Evolutionary conservation across 768 basidiomycete genomes (phyloP).

Genomic region (Pisolithus orientalis): DNA sequence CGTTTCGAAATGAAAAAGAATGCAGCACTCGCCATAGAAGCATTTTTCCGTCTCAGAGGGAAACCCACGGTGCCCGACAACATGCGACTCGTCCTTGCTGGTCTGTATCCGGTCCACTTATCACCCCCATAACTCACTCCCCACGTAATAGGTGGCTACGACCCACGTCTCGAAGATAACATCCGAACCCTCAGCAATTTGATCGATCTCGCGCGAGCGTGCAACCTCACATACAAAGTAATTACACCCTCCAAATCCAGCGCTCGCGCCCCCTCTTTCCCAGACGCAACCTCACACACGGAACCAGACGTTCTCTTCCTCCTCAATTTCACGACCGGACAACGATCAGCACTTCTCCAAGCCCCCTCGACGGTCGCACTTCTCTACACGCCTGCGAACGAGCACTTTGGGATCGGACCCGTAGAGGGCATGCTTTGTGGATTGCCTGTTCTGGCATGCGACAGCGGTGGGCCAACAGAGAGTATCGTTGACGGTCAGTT

Average conservation of each 20-base stretch:
- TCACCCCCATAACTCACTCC: not conserved
- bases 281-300: conserved; percentile 24
- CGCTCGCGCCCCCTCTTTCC: conserved; percentile 34
- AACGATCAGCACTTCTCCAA: conserved; percentile 76
- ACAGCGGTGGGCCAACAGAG: conserved; percentile 88
- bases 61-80: conserved; percentile 20
- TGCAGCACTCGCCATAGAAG: conserved; percentile 66
- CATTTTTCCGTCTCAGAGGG: conserved; percentile 58
- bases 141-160: conserved; percentile 68
- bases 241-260: conserved; percentile 42
- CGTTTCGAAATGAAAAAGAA: conserved; percentile 98
- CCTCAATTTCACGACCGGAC: conserved; percentile 83
- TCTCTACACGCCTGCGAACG: conserved; percentile 90
- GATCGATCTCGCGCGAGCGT: conserved; percentile 48
- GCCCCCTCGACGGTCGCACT: conserved; percentile 62
- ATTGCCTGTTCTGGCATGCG: conserved; percentile 81
- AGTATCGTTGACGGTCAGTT: conserved; percentile 49
- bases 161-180: conserved; percentile 83
- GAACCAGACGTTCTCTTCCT: conserved; percentile 73
- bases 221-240: conserved; percentile 54
- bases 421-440: conserved; percentile 93
- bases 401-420: conserved; percentile 97
- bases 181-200: conserved; percentile 59
- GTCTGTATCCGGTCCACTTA: conserved; percentile 29
- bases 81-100: conserved; percentile 74